Evolutionary conservation across 768 basidiomycete species (phyloP), one percentile per base, ranked within the genome.

Genomic region (Naganishia onofrii): DNA sequence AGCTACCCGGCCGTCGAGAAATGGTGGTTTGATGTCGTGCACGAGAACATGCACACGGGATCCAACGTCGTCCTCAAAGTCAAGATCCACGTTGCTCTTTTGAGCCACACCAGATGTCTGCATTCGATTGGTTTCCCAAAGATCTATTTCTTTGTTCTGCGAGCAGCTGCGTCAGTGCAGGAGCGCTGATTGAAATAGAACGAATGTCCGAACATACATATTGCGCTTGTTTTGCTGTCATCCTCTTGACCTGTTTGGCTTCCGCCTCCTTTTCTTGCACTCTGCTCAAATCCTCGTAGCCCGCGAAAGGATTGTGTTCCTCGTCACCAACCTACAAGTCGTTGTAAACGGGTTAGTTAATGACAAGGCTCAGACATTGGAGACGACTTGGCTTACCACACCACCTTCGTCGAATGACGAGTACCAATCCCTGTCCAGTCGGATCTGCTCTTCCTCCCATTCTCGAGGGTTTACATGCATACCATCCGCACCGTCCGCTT

Each of bases 91-190:
- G 3, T 87, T 84, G 74, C 88, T 90, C 38, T 91, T 89, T 10
- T 91, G 91, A 0, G 92, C 91, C 23, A 97, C 90, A 76, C 96
- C 96, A 2, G 96, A 98, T 0, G 92, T 92, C 12, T 92, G 84
- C 90, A 99, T 94, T 77, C 95, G 91, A 78, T 98, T 98, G 9
- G 91, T 91, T 83, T 99, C 96, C 96, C 96, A 99, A 13, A 95
- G 83, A 76, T 99, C 96, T 76, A 96, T 98, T 80, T 99, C 96
- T 28, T 92, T 92, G 76, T 98, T 97, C 91, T 94, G 77, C 4
- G 23, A 70, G 9, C 38, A 23, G 7, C 52, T 29, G 72, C 10
- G 38, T 75, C 32, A 78, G 75, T 76, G 52, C 9, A 0, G 28
- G 19, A 46, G 17, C 29, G 26, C 9, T 17, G 54, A 23, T 44